These are phyloP conservation scores for Rhodotorula toruloides DNA, from an alignment of 768 basidiomycete genomes.

Conservation along the genomic window DNA sequence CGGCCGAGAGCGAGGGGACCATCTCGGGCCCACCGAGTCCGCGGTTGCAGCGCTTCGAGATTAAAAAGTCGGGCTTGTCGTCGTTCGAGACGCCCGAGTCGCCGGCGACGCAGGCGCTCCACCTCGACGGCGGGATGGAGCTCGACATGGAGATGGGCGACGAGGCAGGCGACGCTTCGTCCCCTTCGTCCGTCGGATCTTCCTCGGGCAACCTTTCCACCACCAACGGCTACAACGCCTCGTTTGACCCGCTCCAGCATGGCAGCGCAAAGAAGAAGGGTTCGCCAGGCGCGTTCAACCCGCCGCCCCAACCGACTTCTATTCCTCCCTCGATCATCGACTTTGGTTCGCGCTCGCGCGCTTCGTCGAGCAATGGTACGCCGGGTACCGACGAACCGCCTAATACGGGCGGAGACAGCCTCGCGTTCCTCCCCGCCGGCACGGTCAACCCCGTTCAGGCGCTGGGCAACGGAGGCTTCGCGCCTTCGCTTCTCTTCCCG, in stretches of 20 bases:
- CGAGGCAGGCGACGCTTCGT: constrained; percentile 17
- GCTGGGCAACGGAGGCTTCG: constrained; percentile 53
- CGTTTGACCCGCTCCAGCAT: constrained; percentile 5
- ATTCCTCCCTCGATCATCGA: constrained; percentile 13
- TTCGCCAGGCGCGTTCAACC: neutral
- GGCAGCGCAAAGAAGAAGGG: constrained; percentile 21
- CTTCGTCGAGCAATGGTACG: neutral
- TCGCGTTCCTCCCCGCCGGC: constrained; percentile 22
- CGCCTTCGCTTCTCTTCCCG: constrained; percentile 60
- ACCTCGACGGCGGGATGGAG: constrained; percentile 38
- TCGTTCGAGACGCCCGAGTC: constrained; percentile 52
- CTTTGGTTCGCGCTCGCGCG: constrained; percentile 15
- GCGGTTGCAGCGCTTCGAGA: constrained; percentile 22
- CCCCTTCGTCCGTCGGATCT: constrained; percentile 20
- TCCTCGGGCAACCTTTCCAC: constrained; percentile 3
- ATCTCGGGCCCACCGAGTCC: constrained; percentile 35
- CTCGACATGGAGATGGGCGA: constrained; percentile 41
- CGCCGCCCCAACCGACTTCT: constrained; percentile 11
- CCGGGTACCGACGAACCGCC: constrained; percentile 5
- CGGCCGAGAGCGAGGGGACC: constrained; percentile 35
- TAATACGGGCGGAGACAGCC: constrained; percentile 10
- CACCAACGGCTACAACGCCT: neutral
- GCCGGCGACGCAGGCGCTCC: constrained; percentile 40
- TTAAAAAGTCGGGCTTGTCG: constrained; percentile 42
- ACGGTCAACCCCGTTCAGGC: constrained; percentile 30